Evolutionary conservation across 1,284 basidiomycete species (phyloP).

Genomic region (Hypsizygus ulmarius): DNA sequence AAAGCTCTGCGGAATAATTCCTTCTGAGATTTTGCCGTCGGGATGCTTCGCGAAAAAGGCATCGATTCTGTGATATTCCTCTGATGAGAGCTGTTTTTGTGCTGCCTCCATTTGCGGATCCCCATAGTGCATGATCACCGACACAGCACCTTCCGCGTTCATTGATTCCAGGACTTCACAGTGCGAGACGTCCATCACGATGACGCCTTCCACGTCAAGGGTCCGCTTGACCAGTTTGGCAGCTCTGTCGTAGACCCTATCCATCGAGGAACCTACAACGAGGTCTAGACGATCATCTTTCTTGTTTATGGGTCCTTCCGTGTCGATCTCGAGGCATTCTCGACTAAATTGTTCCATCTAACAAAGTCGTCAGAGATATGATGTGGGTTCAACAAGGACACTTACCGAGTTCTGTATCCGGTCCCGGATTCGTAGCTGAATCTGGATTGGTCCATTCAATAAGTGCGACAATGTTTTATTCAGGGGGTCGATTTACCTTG

Average conservation of each 20-base stretch:
- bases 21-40: slow-evolving; percentile 84
- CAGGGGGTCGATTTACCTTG: slow-evolving; percentile 52
- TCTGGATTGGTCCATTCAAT: slow-evolving; percentile 40
- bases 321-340: slow-evolving; percentile 92
- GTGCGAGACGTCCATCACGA: slow-evolving; percentile 90
- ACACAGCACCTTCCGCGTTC: slow-evolving; percentile 62
- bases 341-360: slow-evolving; percentile 94
- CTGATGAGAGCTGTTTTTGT: slow-evolving; percentile 52
- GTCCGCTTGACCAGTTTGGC: slow-evolving; percentile 87
- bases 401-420: slow-evolving; percentile 84
- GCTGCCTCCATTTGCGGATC: slow-evolving; percentile 42
- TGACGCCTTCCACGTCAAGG: slow-evolving; percentile 87
- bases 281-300: slow-evolving; percentile 29
- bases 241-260: slow-evolving; percentile 83
- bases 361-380: neutral
- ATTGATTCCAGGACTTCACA: slow-evolving; percentile 84
- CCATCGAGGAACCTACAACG: slow-evolving; percentile 62
- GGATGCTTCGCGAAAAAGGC: slow-evolving; percentile 76
- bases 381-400: slow-evolving; percentile 2
- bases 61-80: slow-evolving; percentile 73
- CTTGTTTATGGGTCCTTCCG: slow-evolving; percentile 40
- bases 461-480: neutral
- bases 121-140: slow-evolving; percentile 51
- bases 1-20: slow-evolving; percentile 75
- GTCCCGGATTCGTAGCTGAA: slow-evolving; percentile 87